Evolutionary conservation across 768 basidiomycete genomes (phyloP), one percentile per base, ranked within the genome.

Genomic region (Tylopilus cervinicoccineus): DNA sequence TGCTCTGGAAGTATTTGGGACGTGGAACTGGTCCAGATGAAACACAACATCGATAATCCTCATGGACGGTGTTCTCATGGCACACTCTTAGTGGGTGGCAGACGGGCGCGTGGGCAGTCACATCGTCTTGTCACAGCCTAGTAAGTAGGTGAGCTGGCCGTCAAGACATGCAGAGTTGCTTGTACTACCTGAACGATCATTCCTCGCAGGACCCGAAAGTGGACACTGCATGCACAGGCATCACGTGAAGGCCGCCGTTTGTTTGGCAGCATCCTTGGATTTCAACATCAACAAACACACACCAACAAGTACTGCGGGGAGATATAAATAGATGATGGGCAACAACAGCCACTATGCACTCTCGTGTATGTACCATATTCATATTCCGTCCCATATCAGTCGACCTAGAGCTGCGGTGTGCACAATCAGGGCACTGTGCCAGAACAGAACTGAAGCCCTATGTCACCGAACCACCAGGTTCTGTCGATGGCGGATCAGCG

Each of bases 311-410:
- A 8, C 22, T 16, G 29, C 19, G 23, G 11, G 11, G 32, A 26
- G 43, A 20, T 5, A 26, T 47, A 39, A 38, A 47, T 47, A 40
- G 13, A 34, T 19, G 33, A 34, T 26, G 37, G 6, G 12, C 3
- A 9, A 14, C 41, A 32, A 12, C 22, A 22, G 10, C 23, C n/a
- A 17, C 24, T 19, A 43, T 43, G 42, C 42, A 26, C 24, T 36
- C 33, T 27, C 9, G 12, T 28, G 28, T 26, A 61, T 53, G 41
- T 58, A 61, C 41, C 17, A 31, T 45, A 55, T 52, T 45, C 51
- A 58, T 46, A 52, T 50, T n/a, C n/a, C n/a, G n/a, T n/a, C n/a
- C 51, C 54, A 52, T 56, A 62, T 39, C 41, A 23, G 14, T 23
- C 36, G 23, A 43, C 52, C 47, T 27, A 9, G 27, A 24, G 34